Evolutionary conservation across 2,329 filamentous ascomycete species (phyloP), one percentile per base, ranked within the genome.

Genomic region (Tolypocladium cylindrosporum): DNA sequence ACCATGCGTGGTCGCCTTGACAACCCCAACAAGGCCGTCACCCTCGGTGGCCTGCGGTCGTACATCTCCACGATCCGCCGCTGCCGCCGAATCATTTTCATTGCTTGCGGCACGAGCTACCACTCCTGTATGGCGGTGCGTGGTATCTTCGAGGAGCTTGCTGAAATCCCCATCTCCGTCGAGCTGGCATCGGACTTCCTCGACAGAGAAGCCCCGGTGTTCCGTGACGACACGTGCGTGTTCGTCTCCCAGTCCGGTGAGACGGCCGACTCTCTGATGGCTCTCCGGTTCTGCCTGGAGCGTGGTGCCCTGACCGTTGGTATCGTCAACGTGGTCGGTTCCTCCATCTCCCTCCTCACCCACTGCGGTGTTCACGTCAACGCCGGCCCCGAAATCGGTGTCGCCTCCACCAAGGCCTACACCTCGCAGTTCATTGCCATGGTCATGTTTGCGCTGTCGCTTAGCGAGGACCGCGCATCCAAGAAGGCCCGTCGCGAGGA

Each of bases 351-450:
- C 53, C 88, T 99, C 67, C 88, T 99, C 69, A 99, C 94, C 63
- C 94, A 99, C 84, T 99, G 94, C 70, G 94, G 94, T 91, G 94
- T 99, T 58, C 94, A 99, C 81, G 92, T 99, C 81, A 99, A 99
- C 77, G 94, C 94, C 65, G 94, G 94, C 58, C 94, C 94, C 57
- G 94, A 99, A 76, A 97, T 99, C 63, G 94, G 94, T 86, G 94
- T 99, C 64, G 94, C 94, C 60, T 97, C 93, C 53, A 99, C 94
- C 75, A 99, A 99, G 83, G 94, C 94, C 43, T 99, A 99, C 79
- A 99, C 94, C 16, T 97, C 94, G 53, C 94, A 99, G 74, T 99
- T 97, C 75, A 91, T 99, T 70, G 96, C 94, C 73, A 97, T 99
- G 91, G 89, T 97, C 77, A 99, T 99, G 94, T 97, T 99, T 69